Base-by-base conservation (phyloP, 352 stramenopile species). In the Peronospora destructor region DNA sequence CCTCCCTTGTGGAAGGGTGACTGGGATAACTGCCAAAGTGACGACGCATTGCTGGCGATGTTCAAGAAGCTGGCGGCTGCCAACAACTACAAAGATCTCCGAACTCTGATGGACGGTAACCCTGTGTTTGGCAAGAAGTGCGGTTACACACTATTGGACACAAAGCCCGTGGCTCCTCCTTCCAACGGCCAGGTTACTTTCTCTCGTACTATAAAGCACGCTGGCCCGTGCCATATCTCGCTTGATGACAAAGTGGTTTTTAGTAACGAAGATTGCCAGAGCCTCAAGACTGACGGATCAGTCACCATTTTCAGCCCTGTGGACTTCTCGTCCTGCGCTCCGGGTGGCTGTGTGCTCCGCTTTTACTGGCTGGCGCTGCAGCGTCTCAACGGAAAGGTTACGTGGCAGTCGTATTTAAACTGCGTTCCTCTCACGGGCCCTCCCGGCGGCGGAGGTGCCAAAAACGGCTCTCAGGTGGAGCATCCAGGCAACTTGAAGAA, bases 291-390 rank as follows among this genome's bases (percentile, higher is more conserved):
- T 40, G 62, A 61, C 11, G 58, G 58, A 14, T 53, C 38, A 1
- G 47, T 56, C n/a, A 64, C 61, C 5, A 43, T 69, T 19, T 69
- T 73, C 32, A 59, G 49, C n/a, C 64, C 60, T 10, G 33, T 70
- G 8, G 60, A 73, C 37, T 70, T 70, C 46, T 73, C 60, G 10
- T 59, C 47, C 2, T 73, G 64, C 17, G 13, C 33, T 0, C 28
- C 56, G 1, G 33, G 39, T 2, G 62, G 62, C 1, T 73, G 64
- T 53, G 70, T 68, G 56, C 54, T 70, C 16, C 51, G 51, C 7
- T 73, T 59, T 47, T 73, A 67, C 45, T 70, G 61, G 56, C 37
- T 73, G 12, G 64, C 60, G 3, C 33, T 73, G 9, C 60, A 73
- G 41, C 53, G 53, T 38, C 37, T 45, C 1, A 45, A 67, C 19